A percentile compares a stretch with the other conserved stretches of the same genome.
These are phyloP conservation scores for Goffeauzyma gilvescens DNA, from an alignment of 768 basidiomycete species.

Conservation along the genomic window DNA sequence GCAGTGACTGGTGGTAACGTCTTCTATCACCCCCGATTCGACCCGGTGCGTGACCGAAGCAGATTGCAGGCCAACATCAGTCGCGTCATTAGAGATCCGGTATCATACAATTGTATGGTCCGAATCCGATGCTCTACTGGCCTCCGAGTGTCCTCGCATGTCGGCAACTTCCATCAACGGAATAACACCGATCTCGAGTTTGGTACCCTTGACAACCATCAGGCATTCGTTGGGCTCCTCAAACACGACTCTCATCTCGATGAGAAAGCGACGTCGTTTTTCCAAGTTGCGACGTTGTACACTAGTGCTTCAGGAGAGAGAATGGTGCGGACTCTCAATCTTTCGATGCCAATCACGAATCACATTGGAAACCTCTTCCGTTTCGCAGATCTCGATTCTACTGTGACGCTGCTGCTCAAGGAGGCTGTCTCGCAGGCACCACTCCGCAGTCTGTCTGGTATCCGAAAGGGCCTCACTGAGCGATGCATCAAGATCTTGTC, in stretches of 20 bases:
- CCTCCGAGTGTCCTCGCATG: conserved; percentile 20
- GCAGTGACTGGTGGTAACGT: conserved; percentile 72
- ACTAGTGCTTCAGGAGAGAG: conserved; percentile 60
- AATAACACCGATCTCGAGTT: conserved; percentile 53
- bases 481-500: conserved; percentile 60
- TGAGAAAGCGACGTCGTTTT: conserved; percentile 50
- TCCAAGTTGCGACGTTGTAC: conserved; percentile 77
- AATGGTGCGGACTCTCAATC: conserved; percentile 64
- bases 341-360: conserved; percentile 60
- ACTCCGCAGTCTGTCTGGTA: conserved; percentile 46
- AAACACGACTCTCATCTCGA: conserved; percentile 52
- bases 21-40: conserved; percentile 82
- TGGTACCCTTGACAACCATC: conserved; percentile 62
- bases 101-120: conserved; percentile 61
- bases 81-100: conserved; percentile 48
- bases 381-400: conserved; percentile 73
- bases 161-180: conserved; percentile 33
- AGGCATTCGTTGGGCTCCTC: conserved; percentile 54
- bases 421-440: conserved; percentile 53
- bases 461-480: conserved; percentile 69
- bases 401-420: conserved; percentile 53
- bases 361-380: conserved; percentile 83
- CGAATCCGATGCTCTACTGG: conserved; percentile 65
- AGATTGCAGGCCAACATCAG: conserved; percentile 57
- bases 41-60: conserved; percentile 45